Evolutionary conservation across 2,329 filamentous ascomycete genomes (phyloP), one percentile per base, ranked within the genome.

Genomic region (Fonsecaea multimorphosa): DNA sequence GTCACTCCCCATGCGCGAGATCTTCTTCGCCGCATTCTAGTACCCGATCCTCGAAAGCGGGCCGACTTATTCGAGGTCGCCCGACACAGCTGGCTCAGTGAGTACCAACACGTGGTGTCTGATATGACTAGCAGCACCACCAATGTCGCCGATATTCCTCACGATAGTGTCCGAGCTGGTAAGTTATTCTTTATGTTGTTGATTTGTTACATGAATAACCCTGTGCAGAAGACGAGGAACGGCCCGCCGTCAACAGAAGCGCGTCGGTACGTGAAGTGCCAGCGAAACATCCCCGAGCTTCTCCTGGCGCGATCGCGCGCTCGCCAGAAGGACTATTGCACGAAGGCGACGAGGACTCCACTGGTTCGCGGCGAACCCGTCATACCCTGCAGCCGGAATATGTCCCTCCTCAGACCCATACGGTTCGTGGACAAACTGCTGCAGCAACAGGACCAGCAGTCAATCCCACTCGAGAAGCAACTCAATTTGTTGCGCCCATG

Each of bases 321-420:
- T 57, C 67, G 19, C 69, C 54, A 24, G 67, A 71, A 65, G 63
- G 59, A 5, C 46, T 66, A 6, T 46, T 64, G 14, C 61, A 68
- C 12, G 66, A 84, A 38, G 87, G 90, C 44, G 82, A 86, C 6
- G 86, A 90, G 67, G 80, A 82, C 51, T 81, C 86, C 32, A 88
- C 88, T 73, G 85, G 87, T 49, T 91, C 76, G 80, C 84, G 7
- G 78, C 82, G 34, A 73, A 98, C 98, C 80, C 89, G 95, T 64
- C 88, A 93, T 72, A 99, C 95, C 0, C 92, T 99, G 0, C 95
- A 99, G 79, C 91, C 99, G 67, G 95, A 99, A 81, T 99, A 99
- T 78, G 95, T 98, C 63, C 91, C 93, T 22, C 95, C 95, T 27
- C 89, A 89, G 29, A 96, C 92, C 5, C 89, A 94, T 74, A 97